Evolutionary conservation across 192 early-diverging fungal species (phyloP), one percentile per base, ranked within the genome.

Genomic region (Coemansia sp.): DNA sequence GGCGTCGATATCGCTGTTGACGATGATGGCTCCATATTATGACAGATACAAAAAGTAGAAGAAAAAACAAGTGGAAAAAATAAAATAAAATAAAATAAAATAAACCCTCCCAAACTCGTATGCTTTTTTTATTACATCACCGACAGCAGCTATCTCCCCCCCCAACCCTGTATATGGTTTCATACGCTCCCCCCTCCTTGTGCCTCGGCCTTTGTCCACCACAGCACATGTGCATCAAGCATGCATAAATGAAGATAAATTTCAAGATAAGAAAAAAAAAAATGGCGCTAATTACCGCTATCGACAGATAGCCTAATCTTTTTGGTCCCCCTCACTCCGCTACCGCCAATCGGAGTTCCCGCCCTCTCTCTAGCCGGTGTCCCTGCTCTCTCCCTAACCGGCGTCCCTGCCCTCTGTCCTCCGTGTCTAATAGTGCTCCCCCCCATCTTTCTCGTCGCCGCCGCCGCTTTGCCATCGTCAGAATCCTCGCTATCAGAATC

Each of bases 401-500:
- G n/a, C n/a, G n/a, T n/a, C n/a, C n/a, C n/a, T n/a, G n/a, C n/a
- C n/a, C n/a, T n/a, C n/a, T n/a, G n/a, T n/a, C n/a, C 21, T 2
- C 62, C 65, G 26, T 82, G 79, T 40, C 67, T 73, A 34, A 82
- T 82, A 2, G 79, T 82, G 20, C 74, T 73, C 1, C 79, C 78
- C 7, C 71, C 71, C 55, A 3, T 31, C 48, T 26, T 63, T 11
- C 46, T 26, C 39, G 14, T 8, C 64, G 10, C 31, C 0, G 34
- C 45, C 35, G n/a, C n/a, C n/a, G n/a, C n/a, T n/a, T 35, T 31
- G 13, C 71, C 63, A 8, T 39, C 39, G 5, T 66, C 67, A 14
- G 66, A 69, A 13, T 76, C 74, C 13, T 82, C 79, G 37, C 70
- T 65, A 14, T 82, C 79, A 7, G 79, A 82, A 11, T 82, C 79